Base-by-base conservation (phyloP, 2,329 filamentous ascomycete genomes). In the Cryphonectria japonica region DNA sequence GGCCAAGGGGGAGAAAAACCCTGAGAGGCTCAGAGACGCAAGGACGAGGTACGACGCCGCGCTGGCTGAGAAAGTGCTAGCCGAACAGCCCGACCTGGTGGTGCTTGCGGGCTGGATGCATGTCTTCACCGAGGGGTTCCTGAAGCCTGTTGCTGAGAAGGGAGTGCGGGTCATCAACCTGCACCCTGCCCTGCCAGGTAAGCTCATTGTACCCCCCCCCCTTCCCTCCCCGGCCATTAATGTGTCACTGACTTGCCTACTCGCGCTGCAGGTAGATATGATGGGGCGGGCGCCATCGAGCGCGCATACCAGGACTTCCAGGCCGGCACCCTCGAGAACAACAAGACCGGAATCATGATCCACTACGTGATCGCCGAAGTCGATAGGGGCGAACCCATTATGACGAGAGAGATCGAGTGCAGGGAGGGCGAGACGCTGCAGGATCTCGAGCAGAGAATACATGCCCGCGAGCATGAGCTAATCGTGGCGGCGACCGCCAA, bases 71-170 rank as follows among this genome's bases (percentile, higher is more conserved):
- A 85, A 91, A 72, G 86, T 97, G 67, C 83, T 95, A 34, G 73
- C 75, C 9, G 87, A 91, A 73, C 81, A 81, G 70, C 93, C 94
- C 0, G 88, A 95, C 69, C 81, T 97, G 69, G 89, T 97, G 65
- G 91, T 96, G 11, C 92, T 94, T 75, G 91, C 93, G 3, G 94
- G 94, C 2, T 97, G 93, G 87, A 97, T 97, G 93, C 91, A 96
- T 79, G 91, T 97, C 70, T 87, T 97, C 65, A 90, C 89, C 0
- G 83, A 85, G 2, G 82, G 85, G 1, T 96, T 97, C 78, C 83
- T 97, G 64, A 85, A 87, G 11, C 92, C 93, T 1, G 78, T 97
- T 9, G 85, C 88, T 46, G 82, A 80, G 16, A 88, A 85, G 0
- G 86, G 86, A 0, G 84, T 95, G 50, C 87, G 85, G 34, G 89